Percentiles rank a stretch among this genome's conserved stretches.
These are phyloP conservation scores for Fusarium albidum DNA, from an alignment of 2,329 filamentous ascomycete species.

Conservation along the genomic window DNA sequence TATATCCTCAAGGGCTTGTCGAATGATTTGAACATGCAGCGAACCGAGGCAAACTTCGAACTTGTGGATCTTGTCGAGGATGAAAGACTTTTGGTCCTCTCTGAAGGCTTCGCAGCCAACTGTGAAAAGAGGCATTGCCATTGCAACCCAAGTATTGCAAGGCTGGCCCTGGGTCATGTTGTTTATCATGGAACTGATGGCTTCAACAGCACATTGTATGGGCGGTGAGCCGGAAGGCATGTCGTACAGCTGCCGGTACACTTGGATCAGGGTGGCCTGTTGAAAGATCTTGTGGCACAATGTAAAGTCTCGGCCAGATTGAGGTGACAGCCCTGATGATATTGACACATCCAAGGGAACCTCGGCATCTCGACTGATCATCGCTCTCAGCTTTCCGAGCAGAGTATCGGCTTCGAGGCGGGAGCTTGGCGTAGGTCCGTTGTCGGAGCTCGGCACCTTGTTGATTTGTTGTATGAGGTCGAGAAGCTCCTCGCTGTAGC, in stretches of 20 bases:
- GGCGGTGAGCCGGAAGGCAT: conserved; percentile 25
- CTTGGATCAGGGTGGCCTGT: conserved; percentile 38
- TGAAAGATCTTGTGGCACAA: conserved; percentile 41
- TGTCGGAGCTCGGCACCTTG: not conserved
- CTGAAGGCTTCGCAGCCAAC: conserved; percentile 40
- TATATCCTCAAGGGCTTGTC: conserved; percentile 38
- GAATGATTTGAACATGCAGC: conserved; percentile 37
- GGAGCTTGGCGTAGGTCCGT: not conserved
- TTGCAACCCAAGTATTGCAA: conserved; percentile 43
- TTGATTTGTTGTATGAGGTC: conserved; percentile 39
- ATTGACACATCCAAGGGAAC: conserved; percentile 32
- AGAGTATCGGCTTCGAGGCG: conserved; percentile 27
- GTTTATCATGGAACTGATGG: conserved; percentile 33
- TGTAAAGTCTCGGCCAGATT: conserved; percentile 35
- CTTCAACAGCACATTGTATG: conserved; percentile 28
- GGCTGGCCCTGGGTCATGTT: conserved; percentile 42
- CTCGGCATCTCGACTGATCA: conserved; percentile 36
- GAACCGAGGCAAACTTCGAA: conserved; percentile 38
- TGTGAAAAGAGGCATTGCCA: conserved; percentile 43
- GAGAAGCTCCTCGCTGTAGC: conserved; percentile 41
- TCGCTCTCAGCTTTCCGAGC: conserved; percentile 33
- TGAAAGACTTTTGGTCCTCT: conserved; percentile 28
- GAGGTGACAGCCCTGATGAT: conserved; percentile 28
- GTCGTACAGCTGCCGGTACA: conserved; percentile 36
- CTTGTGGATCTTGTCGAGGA: conserved; percentile 39